These are phyloP conservation scores for Amylostereum areolatum DNA, from an alignment of 1,284 basidiomycete genomes.

Conservation along the genomic window DNA sequence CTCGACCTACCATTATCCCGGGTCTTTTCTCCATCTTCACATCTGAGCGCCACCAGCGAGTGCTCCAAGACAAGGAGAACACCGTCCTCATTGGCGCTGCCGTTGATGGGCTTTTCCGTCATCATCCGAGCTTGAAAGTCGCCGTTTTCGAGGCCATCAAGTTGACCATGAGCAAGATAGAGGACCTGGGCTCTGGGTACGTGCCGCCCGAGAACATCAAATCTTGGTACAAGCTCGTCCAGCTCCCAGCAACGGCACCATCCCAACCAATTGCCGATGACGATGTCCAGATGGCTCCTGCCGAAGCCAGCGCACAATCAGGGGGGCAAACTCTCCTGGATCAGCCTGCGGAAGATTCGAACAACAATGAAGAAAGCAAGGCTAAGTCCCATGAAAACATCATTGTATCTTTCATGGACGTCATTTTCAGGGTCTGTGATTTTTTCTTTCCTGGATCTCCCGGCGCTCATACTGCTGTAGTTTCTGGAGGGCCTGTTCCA, in stretches of 20 bases:
- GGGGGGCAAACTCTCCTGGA: too few relatives aligned
- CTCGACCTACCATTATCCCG: conserved; percentile 75
- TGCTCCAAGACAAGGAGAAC: conserved; percentile 92
- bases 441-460: conserved; percentile 20
- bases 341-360: too few relatives aligned
- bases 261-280: conserved; percentile 23
- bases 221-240: conserved; percentile 58
- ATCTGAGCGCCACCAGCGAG: conserved; percentile 78
- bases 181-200: conserved; percentile 63
- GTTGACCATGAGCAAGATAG: conserved; percentile 65
- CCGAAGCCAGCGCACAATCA: too few relatives aligned
- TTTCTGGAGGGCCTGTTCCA: conserved; percentile 95
- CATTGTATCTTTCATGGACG: conserved; percentile 72
- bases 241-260: conserved; percentile 22
- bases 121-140: conserved; percentile 86
- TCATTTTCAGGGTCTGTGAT: conserved; percentile 58
- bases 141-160: conserved; percentile 76
- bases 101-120: conserved; percentile 93
- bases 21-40: conserved; percentile 85
- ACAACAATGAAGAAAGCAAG: conserved; percentile 48
- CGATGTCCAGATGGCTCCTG: conserved; percentile 45
- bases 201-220: conserved; percentile 50
- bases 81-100: conserved; percentile 83
- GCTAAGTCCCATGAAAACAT: conserved; percentile 63
- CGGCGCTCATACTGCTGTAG: conserved; percentile 31